These are phyloP conservation scores for Zanthoxylum bungeanum DNA, from an alignment of 345 rosid genomes.

Conservation along the genomic window DNA sequence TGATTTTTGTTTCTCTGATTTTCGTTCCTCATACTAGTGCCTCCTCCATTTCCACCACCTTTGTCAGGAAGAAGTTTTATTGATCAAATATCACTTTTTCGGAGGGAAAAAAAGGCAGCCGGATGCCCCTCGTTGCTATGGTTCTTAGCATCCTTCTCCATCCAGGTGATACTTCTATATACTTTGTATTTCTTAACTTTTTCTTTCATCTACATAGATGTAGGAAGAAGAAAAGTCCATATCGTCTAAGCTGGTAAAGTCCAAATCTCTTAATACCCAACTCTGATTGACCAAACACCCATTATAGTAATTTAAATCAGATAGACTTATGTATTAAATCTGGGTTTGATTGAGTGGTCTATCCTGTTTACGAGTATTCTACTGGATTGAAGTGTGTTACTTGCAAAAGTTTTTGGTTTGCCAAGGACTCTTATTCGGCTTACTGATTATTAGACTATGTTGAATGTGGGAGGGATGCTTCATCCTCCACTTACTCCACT, in stretches of 20 bases:
- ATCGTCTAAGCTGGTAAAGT: background rate
- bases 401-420: no score
- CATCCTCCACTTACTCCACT: no score
- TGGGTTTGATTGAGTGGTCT: no score
- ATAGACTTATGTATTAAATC: no score
- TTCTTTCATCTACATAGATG: no score
- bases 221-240: background rate
- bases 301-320: no score
- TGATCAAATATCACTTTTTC: slow-evolving; percentile 51
- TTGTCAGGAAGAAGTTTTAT: slow-evolving; percentile 70
- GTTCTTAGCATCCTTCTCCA: slow-evolving; percentile 56
- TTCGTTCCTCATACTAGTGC: slow-evolving; percentile 62
- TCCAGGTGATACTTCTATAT: slow-evolving; percentile 50
- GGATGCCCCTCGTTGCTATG: slow-evolving; percentile 82
- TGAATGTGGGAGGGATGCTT: background rate
- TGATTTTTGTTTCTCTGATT: slow-evolving; percentile 16
- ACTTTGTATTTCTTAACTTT: slow-evolving; percentile 5
- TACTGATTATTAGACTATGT: no score
- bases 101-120: slow-evolving; percentile 45
- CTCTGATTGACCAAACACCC: no score
- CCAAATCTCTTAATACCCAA: no score
- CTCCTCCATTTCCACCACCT: slow-evolving; percentile 76
- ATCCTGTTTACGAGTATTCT: no score
- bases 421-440: no score
- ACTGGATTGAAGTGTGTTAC: no score